A percentile compares a stretch with the other conserved stretches of the same genome.
These are phyloP conservation scores for Prunus armeniaca DNA, from an alignment of 306 rosid genomes.

Conservation along the genomic window DNA sequence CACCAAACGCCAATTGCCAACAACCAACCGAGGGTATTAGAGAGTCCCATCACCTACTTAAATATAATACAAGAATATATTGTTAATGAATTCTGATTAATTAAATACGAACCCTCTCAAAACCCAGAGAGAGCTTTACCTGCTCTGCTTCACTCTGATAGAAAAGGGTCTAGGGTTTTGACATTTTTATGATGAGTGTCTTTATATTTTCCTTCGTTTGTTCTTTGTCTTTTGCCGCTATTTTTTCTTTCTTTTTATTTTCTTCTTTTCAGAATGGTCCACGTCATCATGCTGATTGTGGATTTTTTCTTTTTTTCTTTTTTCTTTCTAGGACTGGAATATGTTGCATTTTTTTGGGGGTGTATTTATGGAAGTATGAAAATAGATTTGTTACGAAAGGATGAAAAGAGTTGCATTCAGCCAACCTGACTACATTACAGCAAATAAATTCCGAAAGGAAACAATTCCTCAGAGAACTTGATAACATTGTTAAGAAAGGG, in stretches of 20 bases:
- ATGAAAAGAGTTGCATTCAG: too few relatives aligned
- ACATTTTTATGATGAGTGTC: not conserved
- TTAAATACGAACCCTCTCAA: not conserved
- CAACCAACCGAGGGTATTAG: constrained; percentile 40
- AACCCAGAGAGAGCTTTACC: not conserved
- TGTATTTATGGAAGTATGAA: too few relatives aligned
- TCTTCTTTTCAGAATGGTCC: not conserved
- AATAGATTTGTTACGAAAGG: too few relatives aligned
- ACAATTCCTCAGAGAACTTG: too few relatives aligned
- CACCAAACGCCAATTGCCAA: constrained; percentile 54
- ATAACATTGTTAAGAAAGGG: too few relatives aligned
- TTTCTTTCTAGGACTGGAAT: not conserved
- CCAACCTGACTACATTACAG: too few relatives aligned
- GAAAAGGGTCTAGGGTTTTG: not conserved
- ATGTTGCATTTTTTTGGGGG: too few relatives aligned
- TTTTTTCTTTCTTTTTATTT: not conserved
- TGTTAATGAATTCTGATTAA: not conserved
- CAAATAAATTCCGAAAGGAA: too few relatives aligned
- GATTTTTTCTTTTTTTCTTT: not conserved
- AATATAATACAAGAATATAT: not conserved
- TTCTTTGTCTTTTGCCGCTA: not conserved
- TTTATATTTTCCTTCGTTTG: not conserved
- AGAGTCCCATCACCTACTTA: constrained; percentile 34
- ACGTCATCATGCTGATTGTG: not conserved
- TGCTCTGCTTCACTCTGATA: not conserved